Conservation (phyloP, 163 green algal genomes). For the Chlamydomonas reinhardtii region DNA sequence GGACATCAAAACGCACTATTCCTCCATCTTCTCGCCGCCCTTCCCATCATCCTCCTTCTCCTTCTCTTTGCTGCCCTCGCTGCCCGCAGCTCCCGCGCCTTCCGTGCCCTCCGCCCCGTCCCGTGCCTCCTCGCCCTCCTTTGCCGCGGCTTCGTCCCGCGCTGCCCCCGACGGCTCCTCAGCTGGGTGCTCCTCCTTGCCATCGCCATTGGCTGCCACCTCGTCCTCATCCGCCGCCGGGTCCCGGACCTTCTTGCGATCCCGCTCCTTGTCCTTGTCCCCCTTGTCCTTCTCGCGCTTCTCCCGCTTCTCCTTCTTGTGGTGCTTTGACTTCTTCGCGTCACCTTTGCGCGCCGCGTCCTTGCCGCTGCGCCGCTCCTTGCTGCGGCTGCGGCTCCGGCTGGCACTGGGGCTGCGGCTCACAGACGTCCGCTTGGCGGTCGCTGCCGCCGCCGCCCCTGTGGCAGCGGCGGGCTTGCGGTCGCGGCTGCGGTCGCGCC, state of each 20-base stretch:
- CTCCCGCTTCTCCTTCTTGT: constrained; percentile 43
- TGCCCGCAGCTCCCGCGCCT: no score
- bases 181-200: not conserved
- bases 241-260: not conserved
- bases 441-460: not conserved
- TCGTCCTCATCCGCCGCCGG: not conserved
- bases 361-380: not conserved
- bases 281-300: constrained; percentile 1
- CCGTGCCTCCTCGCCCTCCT: not conserved
- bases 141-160: no score
- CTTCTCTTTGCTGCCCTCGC: not conserved
- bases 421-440: not conserved
- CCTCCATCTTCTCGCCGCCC: not conserved
- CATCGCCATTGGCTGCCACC: no score
- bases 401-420: not conserved
- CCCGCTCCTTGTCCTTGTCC: not conserved
- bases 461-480: not conserved
- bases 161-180: no score
- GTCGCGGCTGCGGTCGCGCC: constrained; percentile 9
- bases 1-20: no score
- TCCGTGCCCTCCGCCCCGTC: no score
- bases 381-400: not conserved
- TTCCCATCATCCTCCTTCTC: not conserved
- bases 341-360: not conserved
- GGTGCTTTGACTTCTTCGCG: constrained; percentile 40